Evolutionary conservation across 2,329 filamentous ascomycete genomes (phyloP).

Genomic region (Pestalotiopsis sp.): DNA sequence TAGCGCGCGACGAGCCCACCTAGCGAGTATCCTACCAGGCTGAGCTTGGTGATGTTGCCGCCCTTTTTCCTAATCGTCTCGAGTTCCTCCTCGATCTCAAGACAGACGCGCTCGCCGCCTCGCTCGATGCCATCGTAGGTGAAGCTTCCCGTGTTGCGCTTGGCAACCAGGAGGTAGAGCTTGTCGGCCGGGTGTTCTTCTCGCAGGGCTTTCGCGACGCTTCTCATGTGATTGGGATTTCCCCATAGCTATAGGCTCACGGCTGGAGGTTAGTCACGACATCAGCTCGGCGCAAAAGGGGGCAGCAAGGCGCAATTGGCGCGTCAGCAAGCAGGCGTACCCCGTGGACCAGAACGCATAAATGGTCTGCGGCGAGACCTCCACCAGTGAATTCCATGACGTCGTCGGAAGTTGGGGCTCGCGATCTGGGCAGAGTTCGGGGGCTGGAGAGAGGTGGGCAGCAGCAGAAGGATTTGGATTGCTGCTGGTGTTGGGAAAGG

Average conservation of each 20-base stretch:
- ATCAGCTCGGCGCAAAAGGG: constrained; percentile 15
- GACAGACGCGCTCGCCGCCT: constrained; percentile 67
- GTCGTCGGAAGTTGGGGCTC: constrained; percentile 1
- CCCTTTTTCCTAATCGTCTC: constrained; percentile 61
- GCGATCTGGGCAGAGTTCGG: not conserved
- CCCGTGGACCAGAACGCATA: constrained; percentile 78
- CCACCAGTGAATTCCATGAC: constrained; percentile 54
- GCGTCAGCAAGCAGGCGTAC: constrained; percentile 48
- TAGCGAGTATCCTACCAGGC: constrained; percentile 86
- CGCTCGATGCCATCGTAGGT: constrained; percentile 72
- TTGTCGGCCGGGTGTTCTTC: constrained; percentile 62
- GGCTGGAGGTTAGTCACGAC: constrained; percentile 21
- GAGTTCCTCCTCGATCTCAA: constrained; percentile 68
- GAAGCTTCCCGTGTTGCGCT: constrained; percentile 73
- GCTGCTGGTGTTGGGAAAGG: not conserved
- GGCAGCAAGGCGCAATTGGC: not conserved
- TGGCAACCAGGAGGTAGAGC: constrained; percentile 71
- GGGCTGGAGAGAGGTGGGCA: not conserved
- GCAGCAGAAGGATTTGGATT: not conserved
- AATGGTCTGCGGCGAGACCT: constrained; percentile 63
- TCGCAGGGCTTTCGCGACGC: constrained; percentile 67
- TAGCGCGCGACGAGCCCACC: constrained; percentile 88
- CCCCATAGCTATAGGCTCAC: constrained; percentile 66
- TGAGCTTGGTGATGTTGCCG: constrained; percentile 77
- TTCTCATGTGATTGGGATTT: constrained; percentile 72